These are phyloP conservation scores for Dendrocalamus sinicus DNA, from an alignment of 176 grass and related monocot species.

Conservation along the genomic window DNA sequence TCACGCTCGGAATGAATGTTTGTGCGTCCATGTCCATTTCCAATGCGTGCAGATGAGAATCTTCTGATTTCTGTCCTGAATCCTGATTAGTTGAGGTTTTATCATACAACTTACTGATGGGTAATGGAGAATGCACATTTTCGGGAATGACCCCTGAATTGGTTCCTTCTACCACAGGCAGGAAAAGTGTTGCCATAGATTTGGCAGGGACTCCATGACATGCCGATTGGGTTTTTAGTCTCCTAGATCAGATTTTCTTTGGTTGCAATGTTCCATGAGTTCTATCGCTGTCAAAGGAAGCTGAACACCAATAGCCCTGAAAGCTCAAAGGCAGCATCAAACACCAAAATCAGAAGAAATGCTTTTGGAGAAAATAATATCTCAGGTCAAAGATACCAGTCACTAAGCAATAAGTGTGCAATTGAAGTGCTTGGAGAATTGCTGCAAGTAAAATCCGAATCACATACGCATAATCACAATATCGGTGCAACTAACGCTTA, in stretches of 20 bases:
- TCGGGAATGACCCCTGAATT: background rate
- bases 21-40: background rate
- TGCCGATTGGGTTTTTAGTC: background rate
- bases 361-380: background rate
- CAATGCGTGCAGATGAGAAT: background rate
- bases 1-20: background rate
- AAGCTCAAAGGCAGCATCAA: constrained; percentile 19
- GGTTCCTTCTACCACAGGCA: background rate
- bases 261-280: background rate
- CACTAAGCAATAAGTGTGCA: background rate
- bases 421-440: background rate
- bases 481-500: background rate
- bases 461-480: background rate
- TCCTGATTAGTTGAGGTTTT: background rate
- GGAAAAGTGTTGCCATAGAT: background rate
- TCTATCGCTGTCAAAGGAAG: background rate
- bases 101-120: background rate
- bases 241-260: background rate
- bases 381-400: background rate
- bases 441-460: constrained; percentile 7
- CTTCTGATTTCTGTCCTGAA: background rate
- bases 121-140: background rate
- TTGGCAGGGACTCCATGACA: background rate
- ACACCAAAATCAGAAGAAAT: background rate
- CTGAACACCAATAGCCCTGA: background rate